Conservation (phyloP, 2,329 filamentous ascomycete species). For the Pseudopyrenochaeta lycopersici region DNA sequence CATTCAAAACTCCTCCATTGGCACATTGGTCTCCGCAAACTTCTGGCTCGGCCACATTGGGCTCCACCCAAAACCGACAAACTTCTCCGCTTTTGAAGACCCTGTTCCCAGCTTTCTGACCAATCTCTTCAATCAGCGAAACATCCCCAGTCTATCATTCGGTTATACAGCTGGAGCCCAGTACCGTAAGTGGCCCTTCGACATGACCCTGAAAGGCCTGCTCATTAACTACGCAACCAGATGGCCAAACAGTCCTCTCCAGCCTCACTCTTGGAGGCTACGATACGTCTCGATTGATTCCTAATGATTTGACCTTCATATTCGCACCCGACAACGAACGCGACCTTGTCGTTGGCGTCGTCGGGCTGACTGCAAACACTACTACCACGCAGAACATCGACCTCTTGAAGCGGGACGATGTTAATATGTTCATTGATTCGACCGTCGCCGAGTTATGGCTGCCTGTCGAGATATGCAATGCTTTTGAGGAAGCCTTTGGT, state of each 20-base stretch:
- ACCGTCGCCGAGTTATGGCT: constrained; percentile 60
- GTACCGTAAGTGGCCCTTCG: constrained; percentile 63
- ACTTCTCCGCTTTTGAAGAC: constrained; percentile 61
- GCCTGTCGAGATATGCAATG: constrained; percentile 64
- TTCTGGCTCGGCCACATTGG: constrained; percentile 60
- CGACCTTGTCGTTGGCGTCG: constrained; percentile 67
- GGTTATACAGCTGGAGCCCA: constrained; percentile 79
- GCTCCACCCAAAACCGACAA: constrained; percentile 60
- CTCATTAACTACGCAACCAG: constrained; percentile 34
- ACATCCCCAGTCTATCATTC: constrained; percentile 76
- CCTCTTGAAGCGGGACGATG: constrained; percentile 45
- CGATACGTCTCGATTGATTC: constrained; percentile 68
- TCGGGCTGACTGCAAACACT: constrained; percentile 48
- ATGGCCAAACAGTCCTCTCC: constrained; percentile 45
- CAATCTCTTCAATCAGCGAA: constrained; percentile 61
- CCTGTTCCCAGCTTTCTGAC: constrained; percentile 64
- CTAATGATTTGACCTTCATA: constrained; percentile 68
- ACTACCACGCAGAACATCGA: constrained; percentile 44
- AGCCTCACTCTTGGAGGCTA: constrained; percentile 75
- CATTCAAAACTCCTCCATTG: constrained; percentile 54
- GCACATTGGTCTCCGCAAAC: constrained; percentile 49
- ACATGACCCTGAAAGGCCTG: neutral
- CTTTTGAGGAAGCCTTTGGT: constrained; percentile 71
- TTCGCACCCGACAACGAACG: constrained; percentile 65
- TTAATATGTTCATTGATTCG: constrained; percentile 59